A percentile compares a stretch with the other conserved stretches of the same genome.
Conservation (phyloP, 768 basidiomycete genomes). For the Mycena venus region DNA sequence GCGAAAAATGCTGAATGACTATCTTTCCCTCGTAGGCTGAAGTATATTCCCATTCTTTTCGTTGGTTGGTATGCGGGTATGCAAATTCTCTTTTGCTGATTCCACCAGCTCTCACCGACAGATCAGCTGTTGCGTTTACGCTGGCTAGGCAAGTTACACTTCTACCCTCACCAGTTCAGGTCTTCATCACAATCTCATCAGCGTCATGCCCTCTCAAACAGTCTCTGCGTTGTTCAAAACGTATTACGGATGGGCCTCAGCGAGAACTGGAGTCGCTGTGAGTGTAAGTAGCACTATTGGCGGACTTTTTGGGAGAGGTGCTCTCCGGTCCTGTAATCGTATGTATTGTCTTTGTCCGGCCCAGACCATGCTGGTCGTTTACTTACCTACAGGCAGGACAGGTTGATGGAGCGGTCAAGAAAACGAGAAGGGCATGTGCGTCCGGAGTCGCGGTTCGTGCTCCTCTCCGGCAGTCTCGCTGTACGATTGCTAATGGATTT, state of each 20-base stretch:
- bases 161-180: not conserved
- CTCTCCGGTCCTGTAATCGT: constrained; percentile 37
- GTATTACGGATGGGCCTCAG: constrained; percentile 32
- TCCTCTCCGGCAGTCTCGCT: not conserved
- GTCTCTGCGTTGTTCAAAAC: constrained; percentile 35
- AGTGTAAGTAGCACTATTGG: constrained; percentile 34
- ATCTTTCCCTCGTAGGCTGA: constrained; percentile 18
- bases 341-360: not conserved
- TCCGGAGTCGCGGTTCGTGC: constrained; percentile 24
- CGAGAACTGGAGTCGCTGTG: constrained; percentile 32
- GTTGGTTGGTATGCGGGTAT: constrained; percentile 26
- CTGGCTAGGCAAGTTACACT: constrained; percentile 30
- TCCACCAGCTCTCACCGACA: too few species aligned
- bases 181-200: not conserved
- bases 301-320: constrained; percentile 33
- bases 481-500: too few species aligned
- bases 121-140: constrained; percentile 33
- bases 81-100: not conserved
- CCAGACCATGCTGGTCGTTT: not conserved
- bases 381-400: constrained; percentile 18
- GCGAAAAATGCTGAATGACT: not conserved
- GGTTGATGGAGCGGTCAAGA: constrained; percentile 27
- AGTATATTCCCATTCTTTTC: constrained; percentile 26
- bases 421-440: constrained; percentile 29
- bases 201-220: constrained; percentile 37